A percentile compares a stretch with the other conserved stretches of the same genome.
Evolutionary conservation across 257 asterid species (phyloP).

Genomic region (Capsicum chinense): DNA sequence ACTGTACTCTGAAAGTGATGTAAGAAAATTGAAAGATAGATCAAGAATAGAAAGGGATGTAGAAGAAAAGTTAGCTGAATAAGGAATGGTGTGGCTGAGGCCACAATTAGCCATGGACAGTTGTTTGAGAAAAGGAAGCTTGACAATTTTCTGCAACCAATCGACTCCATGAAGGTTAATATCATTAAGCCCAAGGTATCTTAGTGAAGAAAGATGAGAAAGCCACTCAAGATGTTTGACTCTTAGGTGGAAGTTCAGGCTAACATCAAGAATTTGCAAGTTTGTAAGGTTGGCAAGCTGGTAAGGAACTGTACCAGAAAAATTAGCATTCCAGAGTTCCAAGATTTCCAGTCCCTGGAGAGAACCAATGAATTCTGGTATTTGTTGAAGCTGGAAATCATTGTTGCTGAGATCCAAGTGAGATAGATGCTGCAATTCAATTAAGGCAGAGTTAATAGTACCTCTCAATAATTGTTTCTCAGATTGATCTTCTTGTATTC

Average conservation of each 20-base stretch:
- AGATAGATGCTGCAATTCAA: conserved; percentile 30
- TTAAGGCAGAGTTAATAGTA: conserved; percentile 24
- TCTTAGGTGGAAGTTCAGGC: neutral
- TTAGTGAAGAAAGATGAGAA: conserved; percentile 27
- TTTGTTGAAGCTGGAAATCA: neutral
- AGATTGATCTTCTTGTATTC: neutral
- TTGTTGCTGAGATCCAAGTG: conserved; percentile 28
- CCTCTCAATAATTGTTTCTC: conserved; percentile 20
- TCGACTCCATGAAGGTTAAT: neutral
- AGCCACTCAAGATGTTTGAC: conserved; percentile 21
- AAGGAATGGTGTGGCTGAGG: neutral
- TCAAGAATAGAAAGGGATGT: neutral
- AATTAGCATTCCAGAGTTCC: neutral
- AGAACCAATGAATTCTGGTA: conserved; percentile 28
- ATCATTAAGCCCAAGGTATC: neutral
- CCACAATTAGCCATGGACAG: neutral
- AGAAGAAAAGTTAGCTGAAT: neutral
- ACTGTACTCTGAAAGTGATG: neutral
- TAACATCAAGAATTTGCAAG: conserved; percentile 15
- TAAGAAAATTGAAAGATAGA: neutral
- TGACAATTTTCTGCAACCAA: neutral
- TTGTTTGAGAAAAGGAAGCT: neutral
- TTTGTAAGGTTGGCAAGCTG: conserved; percentile 31
- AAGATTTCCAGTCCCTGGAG: neutral
- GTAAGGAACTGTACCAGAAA: conserved; percentile 19